Base-by-base conservation (phyloP, 768 basidiomycete genomes). In the Leccinum subtestaceum region DNA sequence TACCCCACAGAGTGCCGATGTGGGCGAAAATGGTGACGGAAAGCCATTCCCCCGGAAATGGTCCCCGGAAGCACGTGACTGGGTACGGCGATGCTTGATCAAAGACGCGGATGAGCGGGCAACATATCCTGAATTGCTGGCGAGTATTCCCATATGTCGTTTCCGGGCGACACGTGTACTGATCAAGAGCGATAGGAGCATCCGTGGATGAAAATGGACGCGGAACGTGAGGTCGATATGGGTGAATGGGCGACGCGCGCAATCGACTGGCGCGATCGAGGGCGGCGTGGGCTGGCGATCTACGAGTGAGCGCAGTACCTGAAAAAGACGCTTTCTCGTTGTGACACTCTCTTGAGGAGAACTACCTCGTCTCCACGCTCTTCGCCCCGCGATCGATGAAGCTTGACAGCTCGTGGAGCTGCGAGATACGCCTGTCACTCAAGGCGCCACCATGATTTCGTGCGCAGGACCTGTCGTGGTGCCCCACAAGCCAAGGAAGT, bases 41-140 rank as follows among this genome's bases (percentile, higher is more conserved):
- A 58, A 32, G 45, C 55, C 63, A 13, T 36, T n/a, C 0, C 43
- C 55, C 52, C 67, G 71, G 53, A 66, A 21, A 50, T 73, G 72
- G 72, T 63, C 73, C 23, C 57, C 73, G 3, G 78, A 79, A 12
- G 94, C 94, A 12, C 81, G 86, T 55, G 88, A 95, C 61, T 98
- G 93, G 80, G 88, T 98, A 19, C 80, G 81, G 6, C 77, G 74
- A 55, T 98, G 95, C 72, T 75, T 99, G 56, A 76, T 84, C 65
- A 97, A 97, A 77, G 82, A 87, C 53, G 91, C 96, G 0, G 81
- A 84, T 46, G 79, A 78, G 52, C 77, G 96, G 53, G 91, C 93
- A 9, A 92, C 85, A 0, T 99, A 98, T 72, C 81, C 83, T 29
- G 84, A 95, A 64, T 74, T 99, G 38, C 77, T 97, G 60, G 89